phyloP scores from a whole-genome alignment of 2,329 filamentous ascomycete genomes.

The Cercospora sp. region DNA sequence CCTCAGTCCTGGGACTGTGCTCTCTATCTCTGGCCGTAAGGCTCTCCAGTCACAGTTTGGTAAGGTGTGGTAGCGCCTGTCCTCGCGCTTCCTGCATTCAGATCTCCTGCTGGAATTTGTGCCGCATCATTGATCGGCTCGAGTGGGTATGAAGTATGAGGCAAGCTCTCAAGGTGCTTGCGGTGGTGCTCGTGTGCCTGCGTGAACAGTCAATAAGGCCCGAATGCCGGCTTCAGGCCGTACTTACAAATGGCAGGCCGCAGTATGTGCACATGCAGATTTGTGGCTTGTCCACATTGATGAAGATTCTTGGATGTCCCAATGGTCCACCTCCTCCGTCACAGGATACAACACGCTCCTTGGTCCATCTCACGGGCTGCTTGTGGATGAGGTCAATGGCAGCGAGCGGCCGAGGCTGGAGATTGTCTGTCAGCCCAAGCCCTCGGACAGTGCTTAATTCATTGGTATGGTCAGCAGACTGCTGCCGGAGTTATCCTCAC shows the following conservation, averaged over 20 bases:
- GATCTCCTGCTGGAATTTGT: conserved; percentile 55
- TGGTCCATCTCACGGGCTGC: conserved; percentile 89
- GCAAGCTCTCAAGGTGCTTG: conserved; percentile 77
- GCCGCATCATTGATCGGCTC: conserved; percentile 59
- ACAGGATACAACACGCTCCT: conserved; percentile 78
- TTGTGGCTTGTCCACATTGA: conserved; percentile 97
- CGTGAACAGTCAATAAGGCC: neutral
- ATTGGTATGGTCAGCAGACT: neutral
- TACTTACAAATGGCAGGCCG: conserved; percentile 83
- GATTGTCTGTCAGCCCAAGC: conserved; percentile 28
- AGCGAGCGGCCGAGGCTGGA: conserved; percentile 79
- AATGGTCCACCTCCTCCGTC: conserved; percentile 88
- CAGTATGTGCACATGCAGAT: conserved; percentile 91
- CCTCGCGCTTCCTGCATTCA: conserved; percentile 28
- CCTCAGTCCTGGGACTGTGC: neutral
- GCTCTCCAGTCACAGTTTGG: conserved; percentile 60
- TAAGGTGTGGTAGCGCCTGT: conserved; percentile 36
- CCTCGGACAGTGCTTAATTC: neutral
- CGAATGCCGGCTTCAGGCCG: neutral
- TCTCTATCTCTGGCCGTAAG: conserved; percentile 60
- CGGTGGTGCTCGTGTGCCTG: conserved; percentile 90
- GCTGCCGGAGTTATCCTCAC: conserved; percentile 48
- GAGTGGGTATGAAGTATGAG: conserved; percentile 71
- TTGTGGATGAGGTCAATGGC: conserved; percentile 96
- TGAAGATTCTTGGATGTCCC: conserved; percentile 91